Evolutionary conservation across 2,329 filamentous ascomycete species (phyloP).

Genomic region (Bertia moriformis): DNA sequence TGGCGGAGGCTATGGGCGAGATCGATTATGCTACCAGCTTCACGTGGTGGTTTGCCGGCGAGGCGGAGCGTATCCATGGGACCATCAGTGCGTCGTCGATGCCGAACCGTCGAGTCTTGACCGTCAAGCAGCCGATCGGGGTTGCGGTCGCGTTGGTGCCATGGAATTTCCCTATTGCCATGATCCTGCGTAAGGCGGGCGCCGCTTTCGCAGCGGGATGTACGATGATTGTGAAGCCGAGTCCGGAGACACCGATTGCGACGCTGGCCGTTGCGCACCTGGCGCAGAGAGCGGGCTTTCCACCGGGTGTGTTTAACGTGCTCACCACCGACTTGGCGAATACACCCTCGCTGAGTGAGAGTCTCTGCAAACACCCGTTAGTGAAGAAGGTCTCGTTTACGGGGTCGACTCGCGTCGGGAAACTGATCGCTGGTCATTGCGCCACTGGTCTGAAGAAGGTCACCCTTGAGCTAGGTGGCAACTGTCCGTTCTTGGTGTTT

Average conservation of each 20-base stretch:
- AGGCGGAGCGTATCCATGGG: constrained; percentile 33
- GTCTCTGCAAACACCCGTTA: constrained; percentile 38
- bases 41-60: constrained; percentile 39
- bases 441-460: constrained; percentile 47
- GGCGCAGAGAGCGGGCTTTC: constrained; percentile 37
- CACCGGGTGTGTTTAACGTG: constrained; percentile 44
- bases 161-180: constrained; percentile 58
- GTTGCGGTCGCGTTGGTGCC: constrained; percentile 55
- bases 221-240: constrained; percentile 61
- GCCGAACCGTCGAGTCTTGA: constrained; percentile 51
- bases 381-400: constrained; percentile 51
- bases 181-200: constrained; percentile 54
- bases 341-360: constrained; percentile 35
- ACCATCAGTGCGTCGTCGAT: constrained; percentile 41
- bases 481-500: constrained; percentile 51
- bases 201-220: constrained; percentile 59
- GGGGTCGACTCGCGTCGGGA: constrained; percentile 43
- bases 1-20: constrained; percentile 35
- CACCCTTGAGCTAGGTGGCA: constrained; percentile 49
- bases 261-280: constrained; percentile 36
- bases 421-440: constrained; percentile 44
- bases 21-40: constrained; percentile 38
- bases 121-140: constrained; percentile 62
- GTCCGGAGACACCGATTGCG: constrained; percentile 49
- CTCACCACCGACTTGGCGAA: constrained; percentile 42